A percentile compares a stretch with the other conserved stretches of the same genome.
phyloP scores from a whole-genome alignment of 495 filamentous ascomycete species.

The Aeminium ludgeri region DNA sequence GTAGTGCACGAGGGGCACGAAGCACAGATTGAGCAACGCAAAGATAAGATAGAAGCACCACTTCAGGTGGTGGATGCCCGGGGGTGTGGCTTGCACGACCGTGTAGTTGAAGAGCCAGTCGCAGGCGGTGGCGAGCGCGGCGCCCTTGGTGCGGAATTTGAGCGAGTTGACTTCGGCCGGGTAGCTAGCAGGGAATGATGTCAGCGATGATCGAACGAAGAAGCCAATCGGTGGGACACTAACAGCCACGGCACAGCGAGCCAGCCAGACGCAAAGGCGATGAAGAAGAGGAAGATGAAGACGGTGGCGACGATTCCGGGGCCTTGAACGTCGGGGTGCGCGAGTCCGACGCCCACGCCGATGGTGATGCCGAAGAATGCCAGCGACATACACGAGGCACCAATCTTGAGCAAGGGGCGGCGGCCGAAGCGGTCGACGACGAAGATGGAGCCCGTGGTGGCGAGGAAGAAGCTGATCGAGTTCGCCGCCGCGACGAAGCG shows the following conservation, averaged over 20 bases:
- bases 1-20: conserved; percentile 26
- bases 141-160: conserved; percentile 6
- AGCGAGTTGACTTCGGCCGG: conserved; percentile 2
- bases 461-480: conserved; percentile 8
- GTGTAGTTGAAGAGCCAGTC: conserved; percentile 4
- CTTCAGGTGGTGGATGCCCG: conserved; percentile 37
- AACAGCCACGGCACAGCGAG: conserved; percentile 9
- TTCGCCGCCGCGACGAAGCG: conserved; percentile 6
- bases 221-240: neutral
- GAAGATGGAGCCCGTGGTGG: conserved; percentile 7
- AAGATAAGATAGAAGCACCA: conserved; percentile 54
- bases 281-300: conserved; percentile 11
- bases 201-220: too few relatives aligned
- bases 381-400: conserved; percentile 3
- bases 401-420: conserved; percentile 5
- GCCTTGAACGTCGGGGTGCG: neutral
- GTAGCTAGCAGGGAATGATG: neutral
- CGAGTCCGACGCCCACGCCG: conserved; percentile 6
- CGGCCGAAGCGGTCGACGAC: conserved; percentile 9
- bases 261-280: conserved; percentile 8
- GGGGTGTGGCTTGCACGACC: conserved; percentile 46
- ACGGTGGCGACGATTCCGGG: conserved; percentile 9
- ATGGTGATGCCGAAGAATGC: conserved; percentile 11
- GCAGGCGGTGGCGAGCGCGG: conserved; percentile 1
- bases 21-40: conserved; percentile 38